These are phyloP conservation scores for Candida mesenterica DNA, from an alignment of 1,139 yeast species.

Conservation along the genomic window DNA sequence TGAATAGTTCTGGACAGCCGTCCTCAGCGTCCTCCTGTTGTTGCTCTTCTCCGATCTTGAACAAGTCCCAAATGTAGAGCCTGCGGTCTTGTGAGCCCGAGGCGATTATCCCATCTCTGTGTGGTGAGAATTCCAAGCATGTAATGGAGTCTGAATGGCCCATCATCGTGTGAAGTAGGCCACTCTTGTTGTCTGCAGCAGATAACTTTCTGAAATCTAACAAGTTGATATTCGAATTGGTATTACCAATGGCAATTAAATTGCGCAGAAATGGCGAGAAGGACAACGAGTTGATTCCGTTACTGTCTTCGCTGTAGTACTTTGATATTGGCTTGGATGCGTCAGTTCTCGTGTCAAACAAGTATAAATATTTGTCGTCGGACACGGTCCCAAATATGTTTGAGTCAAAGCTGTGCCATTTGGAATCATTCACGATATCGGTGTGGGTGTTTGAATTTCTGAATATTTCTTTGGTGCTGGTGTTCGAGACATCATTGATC, in stretches of 20 bases:
- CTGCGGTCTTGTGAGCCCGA: constrained; percentile 73
- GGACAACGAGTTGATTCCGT: constrained; percentile 59
- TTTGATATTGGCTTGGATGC: constrained; percentile 23
- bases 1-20: constrained; percentile 76
- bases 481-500: constrained; percentile 47
- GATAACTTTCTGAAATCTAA: constrained; percentile 56
- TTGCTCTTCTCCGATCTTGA: constrained; percentile 74
- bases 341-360: constrained; percentile 42
- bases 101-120: constrained; percentile 67
- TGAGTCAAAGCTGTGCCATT: constrained; percentile 59
- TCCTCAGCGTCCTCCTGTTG: constrained; percentile 78
- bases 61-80: constrained; percentile 70
- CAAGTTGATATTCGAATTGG: constrained; percentile 62
- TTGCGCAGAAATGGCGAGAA: constrained; percentile 62
- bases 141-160: constrained; percentile 75
- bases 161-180: constrained; percentile 64
- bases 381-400: constrained; percentile 66
- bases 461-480: constrained; percentile 15
- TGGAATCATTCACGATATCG: constrained; percentile 70
- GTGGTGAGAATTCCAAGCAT: constrained; percentile 68
- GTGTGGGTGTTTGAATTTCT: constrained; percentile 36
- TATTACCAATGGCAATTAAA: constrained; percentile 65
- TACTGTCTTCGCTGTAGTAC: constrained; percentile 32
- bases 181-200: constrained; percentile 20
- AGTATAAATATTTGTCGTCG: constrained; percentile 53